Evolutionary conservation across 2,329 filamentous ascomycete species (phyloP).

Genomic region (Penicillium polonicum): DNA sequence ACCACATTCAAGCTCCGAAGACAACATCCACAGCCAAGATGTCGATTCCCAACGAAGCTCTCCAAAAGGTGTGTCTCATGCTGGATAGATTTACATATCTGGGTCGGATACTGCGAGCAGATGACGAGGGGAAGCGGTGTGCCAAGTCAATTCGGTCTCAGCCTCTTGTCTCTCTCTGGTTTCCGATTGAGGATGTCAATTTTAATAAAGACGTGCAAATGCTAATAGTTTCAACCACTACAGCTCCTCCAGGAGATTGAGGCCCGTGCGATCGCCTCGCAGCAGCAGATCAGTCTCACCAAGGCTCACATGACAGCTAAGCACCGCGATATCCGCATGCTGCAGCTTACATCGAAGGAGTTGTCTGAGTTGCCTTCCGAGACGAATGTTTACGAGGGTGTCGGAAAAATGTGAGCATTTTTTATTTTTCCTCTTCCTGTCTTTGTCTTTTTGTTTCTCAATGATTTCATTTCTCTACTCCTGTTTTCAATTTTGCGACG

Average conservation of each 20-base stretch:
- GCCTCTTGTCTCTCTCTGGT: neutral
- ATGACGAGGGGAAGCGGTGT: neutral
- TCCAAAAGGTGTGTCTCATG: constrained; percentile 71
- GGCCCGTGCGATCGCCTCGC: constrained; percentile 78
- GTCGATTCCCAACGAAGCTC: constrained; percentile 90
- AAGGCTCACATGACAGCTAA: constrained; percentile 81
- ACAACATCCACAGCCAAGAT: constrained; percentile 51
- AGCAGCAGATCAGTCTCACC: constrained; percentile 87
- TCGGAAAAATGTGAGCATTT: constrained; percentile 84
- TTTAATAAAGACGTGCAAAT: neutral
- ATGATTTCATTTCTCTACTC: constrained; percentile 15
- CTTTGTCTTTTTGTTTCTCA: constrained; percentile 14
- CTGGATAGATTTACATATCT: neutral
- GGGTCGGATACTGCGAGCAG: neutral
- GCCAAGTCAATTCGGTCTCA: constrained; percentile 1
- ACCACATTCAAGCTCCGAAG: constrained; percentile 11
- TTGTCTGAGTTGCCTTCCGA: constrained; percentile 70
- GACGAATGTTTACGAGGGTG: constrained; percentile 86
- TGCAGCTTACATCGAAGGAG: constrained; percentile 83
- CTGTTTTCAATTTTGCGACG: neutral
- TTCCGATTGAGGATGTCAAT: neutral
- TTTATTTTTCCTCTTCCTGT: neutral
- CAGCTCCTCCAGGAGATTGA: constrained; percentile 94
- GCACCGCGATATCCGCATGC: constrained; percentile 82
- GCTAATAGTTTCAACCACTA: constrained; percentile 14